A percentile compares a stretch with the other conserved stretches of the same genome.
phyloP scores from a whole-genome alignment of 2,329 filamentous ascomycete species.

The Apiospora sp. region DNA sequence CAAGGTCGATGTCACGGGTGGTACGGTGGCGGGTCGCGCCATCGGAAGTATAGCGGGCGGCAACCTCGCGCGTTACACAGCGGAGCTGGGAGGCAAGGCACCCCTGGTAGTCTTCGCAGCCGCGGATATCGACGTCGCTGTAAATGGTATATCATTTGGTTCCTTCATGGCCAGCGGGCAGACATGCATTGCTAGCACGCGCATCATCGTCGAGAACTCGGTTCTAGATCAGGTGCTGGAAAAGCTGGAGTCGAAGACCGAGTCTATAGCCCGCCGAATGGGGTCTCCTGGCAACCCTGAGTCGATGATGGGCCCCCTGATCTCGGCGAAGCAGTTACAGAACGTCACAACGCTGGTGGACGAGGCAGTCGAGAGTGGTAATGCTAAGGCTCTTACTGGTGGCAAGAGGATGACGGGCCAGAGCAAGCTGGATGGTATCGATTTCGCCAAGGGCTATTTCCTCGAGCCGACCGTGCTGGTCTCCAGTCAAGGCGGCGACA shows the following conservation, averaged over 20 bases:
- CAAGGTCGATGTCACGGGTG: constrained; percentile 80
- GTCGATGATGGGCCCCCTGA: constrained; percentile 70
- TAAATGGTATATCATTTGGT: constrained; percentile 72
- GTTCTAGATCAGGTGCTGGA: constrained; percentile 72
- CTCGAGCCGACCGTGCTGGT: constrained; percentile 80
- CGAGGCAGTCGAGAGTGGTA: constrained; percentile 65
- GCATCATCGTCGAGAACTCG: constrained; percentile 75
- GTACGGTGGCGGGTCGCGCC: constrained; percentile 72
- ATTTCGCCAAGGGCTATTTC: constrained; percentile 72
- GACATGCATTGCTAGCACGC: constrained; percentile 73
- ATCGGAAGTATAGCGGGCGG: constrained; percentile 72
- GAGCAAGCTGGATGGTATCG: constrained; percentile 58
- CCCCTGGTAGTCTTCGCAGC: constrained; percentile 73
- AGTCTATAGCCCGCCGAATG: constrained; percentile 61
- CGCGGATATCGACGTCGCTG: constrained; percentile 70
- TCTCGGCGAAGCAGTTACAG: constrained; percentile 68
- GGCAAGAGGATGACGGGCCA: constrained; percentile 56
- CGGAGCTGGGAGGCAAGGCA: constrained; percentile 76
- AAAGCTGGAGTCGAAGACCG: constrained; percentile 69
- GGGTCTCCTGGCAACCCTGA: constrained; percentile 63
- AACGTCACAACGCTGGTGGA: constrained; percentile 72
- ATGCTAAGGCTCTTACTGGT: constrained; percentile 49
- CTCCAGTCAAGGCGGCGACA: constrained; percentile 58
- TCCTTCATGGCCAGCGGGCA: constrained; percentile 64
- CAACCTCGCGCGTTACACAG: constrained; percentile 74